These are phyloP conservation scores for Ligustrum vulgare DNA, from an alignment of 257 asterid species.

Conservation along the genomic window DNA sequence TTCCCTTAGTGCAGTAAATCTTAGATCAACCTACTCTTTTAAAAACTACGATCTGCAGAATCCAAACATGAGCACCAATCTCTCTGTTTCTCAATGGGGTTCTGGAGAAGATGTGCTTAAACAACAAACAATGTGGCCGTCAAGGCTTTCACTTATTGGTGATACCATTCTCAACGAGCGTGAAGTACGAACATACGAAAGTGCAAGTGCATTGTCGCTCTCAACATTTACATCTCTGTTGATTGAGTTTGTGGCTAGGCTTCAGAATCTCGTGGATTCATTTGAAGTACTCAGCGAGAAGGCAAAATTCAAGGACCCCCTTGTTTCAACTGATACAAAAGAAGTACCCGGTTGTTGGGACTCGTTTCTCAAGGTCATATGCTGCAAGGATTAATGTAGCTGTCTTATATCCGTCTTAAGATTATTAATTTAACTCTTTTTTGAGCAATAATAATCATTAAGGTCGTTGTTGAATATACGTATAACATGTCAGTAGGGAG, in stretches of 20 bases:
- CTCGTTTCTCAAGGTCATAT: constrained; percentile 30
- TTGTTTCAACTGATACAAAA: constrained; percentile 29
- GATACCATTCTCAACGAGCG: constrained; percentile 70
- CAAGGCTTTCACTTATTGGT: constrained; percentile 77
- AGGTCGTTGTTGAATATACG: neutral
- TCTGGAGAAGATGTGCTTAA: constrained; percentile 62
- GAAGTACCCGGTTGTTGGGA: constrained; percentile 40
- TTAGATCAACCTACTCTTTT: constrained; percentile 46
- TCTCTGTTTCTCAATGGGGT: constrained; percentile 63
- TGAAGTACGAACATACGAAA: constrained; percentile 79
- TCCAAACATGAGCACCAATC: constrained; percentile 39
- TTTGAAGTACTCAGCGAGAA: constrained; percentile 69
- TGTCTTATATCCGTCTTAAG: neutral
- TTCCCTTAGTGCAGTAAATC: constrained; percentile 52
- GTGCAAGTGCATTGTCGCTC: constrained; percentile 90
- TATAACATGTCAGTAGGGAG: neutral
- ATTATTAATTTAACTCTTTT: neutral
- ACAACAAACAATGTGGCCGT: constrained; percentile 87
- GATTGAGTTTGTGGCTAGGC: constrained; percentile 93
- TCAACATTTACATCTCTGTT: constrained; percentile 75
- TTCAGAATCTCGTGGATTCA: constrained; percentile 75
- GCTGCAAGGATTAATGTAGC: constrained; percentile 33
- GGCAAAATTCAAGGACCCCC: constrained; percentile 69
- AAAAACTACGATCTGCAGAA: constrained; percentile 39
- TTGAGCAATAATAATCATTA: neutral